Base-by-base conservation (phyloP, 345 rosid species). In the Conringia planisiliqua region DNA sequence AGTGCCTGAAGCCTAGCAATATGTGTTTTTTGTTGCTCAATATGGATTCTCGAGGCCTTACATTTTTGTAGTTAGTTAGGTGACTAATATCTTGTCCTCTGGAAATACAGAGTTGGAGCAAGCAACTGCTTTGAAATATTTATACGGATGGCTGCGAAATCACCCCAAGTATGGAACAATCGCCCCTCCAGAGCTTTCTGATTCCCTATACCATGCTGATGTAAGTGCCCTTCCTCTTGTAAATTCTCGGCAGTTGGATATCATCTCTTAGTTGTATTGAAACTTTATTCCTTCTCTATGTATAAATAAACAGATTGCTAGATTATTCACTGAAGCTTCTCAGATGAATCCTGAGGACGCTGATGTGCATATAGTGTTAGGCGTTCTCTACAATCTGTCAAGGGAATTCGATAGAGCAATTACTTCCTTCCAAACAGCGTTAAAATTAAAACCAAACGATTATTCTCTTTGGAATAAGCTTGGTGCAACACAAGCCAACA, bases 391-490 rank as follows among this genome's bases (percentile, higher is more conserved):
- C 82, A 96, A 96, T 81, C 83, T 96, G 55, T 92, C 99, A 3
- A 83, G 98, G 60, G 97, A 96, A 66, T 96, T 86, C 68, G 97
- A 96, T 72, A 96, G 84, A 80, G 99, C 98, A 54, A 90, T 96
- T 66, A 79, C 67, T 18, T 84, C 97, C 60, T 96, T 96, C 78
- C 84, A 86, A 80, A 89, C 82, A 16, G 97, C 99, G 26, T 79
- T 96, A 68, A 79, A 90, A 77, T 91, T 95, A 68, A 90, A 88
- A 83, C 99, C 99, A 81, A 85, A 84, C 54, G 99, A 96, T 82
- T 96, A 96, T 82, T 96, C 99, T 24, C 96, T 96, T 14, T 96
- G 99, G 99, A 96, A 96, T 84, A 92, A 96, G 81, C 92, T 92
- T 40, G 98, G 99, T 35, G 99, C 99, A 26, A 96, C 99, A 50